Percentiles rank a stretch among this genome's conserved stretches.
These are phyloP conservation scores for Aphanomyces stellatus DNA, from an alignment of 352 stramenopile genomes.

Conservation along the genomic window DNA sequence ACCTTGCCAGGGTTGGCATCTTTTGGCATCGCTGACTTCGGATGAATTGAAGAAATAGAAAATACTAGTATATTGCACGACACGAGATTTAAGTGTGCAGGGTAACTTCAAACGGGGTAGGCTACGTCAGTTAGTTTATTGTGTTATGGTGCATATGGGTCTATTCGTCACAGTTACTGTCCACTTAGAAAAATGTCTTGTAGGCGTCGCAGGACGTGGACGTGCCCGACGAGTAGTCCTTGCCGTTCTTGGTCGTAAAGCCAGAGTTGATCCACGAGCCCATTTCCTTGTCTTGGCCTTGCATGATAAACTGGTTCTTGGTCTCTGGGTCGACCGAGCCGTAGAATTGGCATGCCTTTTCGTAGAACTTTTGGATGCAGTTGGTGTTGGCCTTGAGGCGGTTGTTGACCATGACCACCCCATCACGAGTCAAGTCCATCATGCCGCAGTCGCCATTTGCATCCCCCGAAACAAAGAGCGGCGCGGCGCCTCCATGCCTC, in stretches of 20 bases:
- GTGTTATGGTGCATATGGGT: too few species aligned
- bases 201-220: constrained; percentile 1
- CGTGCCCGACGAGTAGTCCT: constrained; percentile 35
- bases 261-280: constrained; percentile 60
- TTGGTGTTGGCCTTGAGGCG: constrained; percentile 35
- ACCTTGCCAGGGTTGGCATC: too few species aligned
- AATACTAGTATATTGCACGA: too few species aligned
- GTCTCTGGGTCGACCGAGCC: constrained; percentile 27
- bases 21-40: too few species aligned
- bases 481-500: constrained; percentile 35
- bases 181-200: neutral
- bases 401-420: constrained; percentile 57
- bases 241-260: constrained; percentile 48
- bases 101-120: too few species aligned
- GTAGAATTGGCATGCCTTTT: constrained; percentile 48
- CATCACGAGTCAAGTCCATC: constrained; percentile 44
- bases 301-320: constrained; percentile 46
- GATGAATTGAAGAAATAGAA: too few species aligned
- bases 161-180: too few species aligned
- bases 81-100: too few species aligned
- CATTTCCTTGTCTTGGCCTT: constrained; percentile 52
- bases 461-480: constrained; percentile 47
- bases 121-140: too few species aligned
- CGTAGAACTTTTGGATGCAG: constrained; percentile 58
- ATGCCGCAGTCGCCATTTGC: constrained; percentile 55